A percentile compares a stretch with the other conserved stretches of the same genome.
These are phyloP conservation scores for Davidsoniella eucalypti DNA, from an alignment of 2,329 filamentous ascomycete genomes.

Conservation along the genomic window DNA sequence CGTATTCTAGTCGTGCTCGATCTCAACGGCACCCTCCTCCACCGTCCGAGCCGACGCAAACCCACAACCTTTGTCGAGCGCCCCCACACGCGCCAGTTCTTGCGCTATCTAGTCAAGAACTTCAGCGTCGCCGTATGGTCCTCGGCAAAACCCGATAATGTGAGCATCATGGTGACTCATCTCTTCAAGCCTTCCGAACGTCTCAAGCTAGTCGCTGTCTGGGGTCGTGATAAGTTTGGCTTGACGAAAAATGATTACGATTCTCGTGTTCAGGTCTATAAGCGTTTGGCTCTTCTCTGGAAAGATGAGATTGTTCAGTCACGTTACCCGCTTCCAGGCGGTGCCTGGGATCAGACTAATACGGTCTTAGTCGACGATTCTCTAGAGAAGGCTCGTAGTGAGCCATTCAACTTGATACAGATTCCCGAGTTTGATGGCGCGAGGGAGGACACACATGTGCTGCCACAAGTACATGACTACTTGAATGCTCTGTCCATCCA, in stretches of 20 bases:
- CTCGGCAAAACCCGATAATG: constrained; percentile 60
- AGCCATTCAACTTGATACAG: constrained; percentile 69
- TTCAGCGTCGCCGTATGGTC: constrained; percentile 86
- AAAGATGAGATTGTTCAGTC: constrained; percentile 25
- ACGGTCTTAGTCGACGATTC: constrained; percentile 86
- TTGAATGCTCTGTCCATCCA: constrained; percentile 37
- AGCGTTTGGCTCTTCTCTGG: constrained; percentile 66
- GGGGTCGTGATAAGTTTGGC: constrained; percentile 63
- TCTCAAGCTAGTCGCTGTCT: constrained; percentile 46
- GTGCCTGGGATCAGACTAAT: constrained; percentile 61
- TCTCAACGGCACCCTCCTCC: constrained; percentile 79
- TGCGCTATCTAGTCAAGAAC: constrained; percentile 55
- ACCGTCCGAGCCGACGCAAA: constrained; percentile 39
- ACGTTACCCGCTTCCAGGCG: constrained; percentile 28
- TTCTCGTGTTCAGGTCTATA: constrained; percentile 71
- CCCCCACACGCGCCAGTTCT: constrained; percentile 50
- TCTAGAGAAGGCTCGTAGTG: constrained; percentile 57
- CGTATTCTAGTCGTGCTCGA: constrained; percentile 73
- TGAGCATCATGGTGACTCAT: constrained; percentile 46
- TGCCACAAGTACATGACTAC: constrained; percentile 46
- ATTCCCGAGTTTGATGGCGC: constrained; percentile 58
- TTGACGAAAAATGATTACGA: constrained; percentile 49
- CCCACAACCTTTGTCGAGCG: constrained; percentile 44
- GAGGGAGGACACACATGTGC: constrained; percentile 26
- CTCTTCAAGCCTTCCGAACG: constrained; percentile 43